Base-by-base conservation (phyloP, 257 asterid species). In the Plectranthus barbatus region DNA sequence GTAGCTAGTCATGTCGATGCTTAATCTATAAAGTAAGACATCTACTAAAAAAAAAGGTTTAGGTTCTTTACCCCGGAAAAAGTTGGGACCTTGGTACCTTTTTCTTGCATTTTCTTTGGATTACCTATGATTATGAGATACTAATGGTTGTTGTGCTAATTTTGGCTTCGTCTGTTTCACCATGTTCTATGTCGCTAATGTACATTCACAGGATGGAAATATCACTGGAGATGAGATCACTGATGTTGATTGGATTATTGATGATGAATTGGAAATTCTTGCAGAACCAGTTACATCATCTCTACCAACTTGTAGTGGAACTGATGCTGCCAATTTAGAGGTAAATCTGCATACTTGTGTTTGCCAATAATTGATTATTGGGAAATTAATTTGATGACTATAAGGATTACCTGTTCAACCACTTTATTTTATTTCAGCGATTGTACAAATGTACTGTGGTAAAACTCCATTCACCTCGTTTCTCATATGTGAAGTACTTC, bases 171-270 rank as follows among this genome's bases (percentile, higher is more conserved):
- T 60, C 15, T 66, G 6, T 15, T 18, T 56, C 24, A 56, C 40
- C 21, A 19, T 50, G 41, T 42, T 50, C 21, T 55, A 42, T 41
- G 52, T 41, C 31, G 24, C 34, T 20, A 29, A 54, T 60, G 63
- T 36, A 21, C 33, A 13, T 42, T 18, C 31, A 41, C 77, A 73
- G 78, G 78, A 65, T 34, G 77, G 58, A 21, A 57, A 47, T 73
- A 67, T 46, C 15, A 49, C 80, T n/a, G 85, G 58, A 60, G 81
- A 64, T 6, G 76, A 72, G 2, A 21, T 47, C 9, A 33, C 15
- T 7, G 68, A 68, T 21, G 6, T 80, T 37, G 84, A 83, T 68
- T 83, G 89, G 89, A 80, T 61, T 9, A 64, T 86, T 0, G 89
- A 83, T 55, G 89, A 83, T 0, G 86, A 82, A 12, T 66, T 67